Conservation (phyloP, 2,329 filamentous ascomycete species). For the Cercospora janseana region DNA sequence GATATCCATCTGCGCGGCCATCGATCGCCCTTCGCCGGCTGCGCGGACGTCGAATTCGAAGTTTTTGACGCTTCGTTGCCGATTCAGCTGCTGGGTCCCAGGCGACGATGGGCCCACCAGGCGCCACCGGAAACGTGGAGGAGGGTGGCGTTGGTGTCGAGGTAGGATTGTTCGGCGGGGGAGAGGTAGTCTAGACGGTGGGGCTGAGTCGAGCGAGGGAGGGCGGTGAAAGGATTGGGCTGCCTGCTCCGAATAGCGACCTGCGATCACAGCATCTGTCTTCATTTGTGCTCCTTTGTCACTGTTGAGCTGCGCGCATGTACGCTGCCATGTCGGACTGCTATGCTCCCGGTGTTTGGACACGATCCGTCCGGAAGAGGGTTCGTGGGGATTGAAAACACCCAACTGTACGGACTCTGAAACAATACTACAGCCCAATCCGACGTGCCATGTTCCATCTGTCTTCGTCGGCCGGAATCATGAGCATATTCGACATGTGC, state of each 20-base stretch:
- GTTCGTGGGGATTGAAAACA: constrained; percentile 10
- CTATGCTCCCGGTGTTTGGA: constrained; percentile 8
- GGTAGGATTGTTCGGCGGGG: constrained; percentile 1
- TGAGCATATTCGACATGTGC: constrained; percentile 46
- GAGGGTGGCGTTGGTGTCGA: constrained; percentile 8
- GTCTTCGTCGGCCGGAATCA: constrained; percentile 41
- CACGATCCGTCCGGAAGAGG: constrained; percentile 13
- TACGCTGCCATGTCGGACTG: constrained; percentile 9
- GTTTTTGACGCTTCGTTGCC: constrained; percentile 17
- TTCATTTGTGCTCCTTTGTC: constrained; percentile 8
- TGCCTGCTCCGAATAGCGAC: constrained; percentile 7
- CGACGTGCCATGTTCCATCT: constrained; percentile 21
- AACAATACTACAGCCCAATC: constrained; percentile 44
- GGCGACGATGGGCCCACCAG: constrained; percentile 16
- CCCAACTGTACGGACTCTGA: constrained; percentile 25
- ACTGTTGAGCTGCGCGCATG: background rate
- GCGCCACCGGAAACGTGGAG: constrained; percentile 18
- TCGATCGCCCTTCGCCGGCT: constrained; percentile 15
- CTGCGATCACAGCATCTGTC: constrained; percentile 7
- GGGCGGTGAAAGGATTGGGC: background rate
- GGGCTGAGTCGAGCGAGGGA: constrained; percentile 7
- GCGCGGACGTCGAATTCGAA: constrained; percentile 12
- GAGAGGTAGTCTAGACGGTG: no score
- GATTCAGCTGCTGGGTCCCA: constrained; percentile 14
- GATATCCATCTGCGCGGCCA: constrained; percentile 17